Evolutionary conservation across 2,329 filamentous ascomycete species (phyloP).

Genomic region (Podosphaera fusca): DNA sequence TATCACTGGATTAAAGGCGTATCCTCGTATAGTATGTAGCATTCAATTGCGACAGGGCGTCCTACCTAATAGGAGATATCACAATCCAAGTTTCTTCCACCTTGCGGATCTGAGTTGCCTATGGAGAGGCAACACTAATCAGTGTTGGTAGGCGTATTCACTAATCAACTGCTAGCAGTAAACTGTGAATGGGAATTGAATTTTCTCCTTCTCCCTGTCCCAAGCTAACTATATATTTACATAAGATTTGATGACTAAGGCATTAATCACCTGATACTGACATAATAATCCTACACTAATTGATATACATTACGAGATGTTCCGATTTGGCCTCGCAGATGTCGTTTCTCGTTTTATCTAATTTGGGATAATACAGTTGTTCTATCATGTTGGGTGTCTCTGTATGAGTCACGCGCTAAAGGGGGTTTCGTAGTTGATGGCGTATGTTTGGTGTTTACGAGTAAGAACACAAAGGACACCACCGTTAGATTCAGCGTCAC

Average conservation of each 20-base stretch:
- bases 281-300: background rate
- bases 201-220: background rate
- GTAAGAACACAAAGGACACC: too few species aligned
- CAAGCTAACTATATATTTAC: background rate
- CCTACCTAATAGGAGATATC: background rate
- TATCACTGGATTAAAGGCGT: background rate
- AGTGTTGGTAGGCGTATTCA: background rate
- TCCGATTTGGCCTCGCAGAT: too few species aligned
- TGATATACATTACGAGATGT: too few species aligned
- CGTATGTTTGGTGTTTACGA: too few species aligned
- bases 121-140: background rate
- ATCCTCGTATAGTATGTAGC: background rate
- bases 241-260: background rate
- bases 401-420: too few species aligned
- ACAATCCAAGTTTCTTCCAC: background rate
- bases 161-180: background rate
- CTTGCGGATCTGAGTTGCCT: slow-evolving; percentile 1
- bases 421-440: too few species aligned
- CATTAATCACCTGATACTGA: background rate
- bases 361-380: too few species aligned
- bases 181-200: background rate
- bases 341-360: too few species aligned
- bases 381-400: too few species aligned
- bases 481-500: too few species aligned
- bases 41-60: background rate